A percentile compares a stretch with the other conserved stretches of the same genome.
Conservation (phyloP, 2,329 filamentous ascomycete genomes). For the Seiridium unicorne region DNA sequence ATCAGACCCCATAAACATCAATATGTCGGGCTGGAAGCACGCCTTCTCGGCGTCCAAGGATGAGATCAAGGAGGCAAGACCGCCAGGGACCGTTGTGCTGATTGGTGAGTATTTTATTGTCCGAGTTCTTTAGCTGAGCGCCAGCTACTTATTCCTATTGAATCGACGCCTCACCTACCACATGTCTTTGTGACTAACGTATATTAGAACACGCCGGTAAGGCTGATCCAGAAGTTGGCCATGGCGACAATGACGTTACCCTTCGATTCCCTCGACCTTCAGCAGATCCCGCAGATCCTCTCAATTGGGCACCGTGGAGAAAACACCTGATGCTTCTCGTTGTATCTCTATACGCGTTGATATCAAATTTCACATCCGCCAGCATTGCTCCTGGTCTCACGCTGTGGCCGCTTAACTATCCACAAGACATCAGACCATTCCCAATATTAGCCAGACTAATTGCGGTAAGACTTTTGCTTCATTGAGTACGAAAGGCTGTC, state of each 20-base stretch:
- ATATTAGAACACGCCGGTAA: background rate
- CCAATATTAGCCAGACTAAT: slow-evolving; percentile 28
- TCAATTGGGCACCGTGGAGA: slow-evolving; percentile 32
- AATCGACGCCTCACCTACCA: background rate
- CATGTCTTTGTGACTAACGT: background rate
- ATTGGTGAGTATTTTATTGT: slow-evolving; percentile 11
- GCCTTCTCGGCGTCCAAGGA: slow-evolving; percentile 18
- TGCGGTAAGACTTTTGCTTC: slow-evolving; percentile 20
- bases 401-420: slow-evolving; percentile 29
- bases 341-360: slow-evolving; percentile 31
- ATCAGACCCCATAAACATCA: background rate
- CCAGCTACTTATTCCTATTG: too few relatives aligned
- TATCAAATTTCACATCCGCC: slow-evolving; percentile 29
- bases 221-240: background rate
- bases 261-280: slow-evolving; percentile 21
- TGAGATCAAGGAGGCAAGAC: slow-evolving; percentile 14
- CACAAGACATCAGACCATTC: slow-evolving; percentile 17
- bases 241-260: slow-evolving; percentile 3
- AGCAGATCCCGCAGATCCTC: slow-evolving; percentile 31
- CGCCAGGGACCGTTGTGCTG: slow-evolving; percentile 17
- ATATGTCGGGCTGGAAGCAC: slow-evolving; percentile 16
- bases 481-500: too few relatives aligned
- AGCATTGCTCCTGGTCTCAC: slow-evolving; percentile 30
- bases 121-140: slow-evolving; percentile 7
- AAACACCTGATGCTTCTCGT: slow-evolving; percentile 26